Evolutionary conservation across 2,329 filamentous ascomycete species (phyloP).

Genomic region (Teratosphaeria nubilosa): DNA sequence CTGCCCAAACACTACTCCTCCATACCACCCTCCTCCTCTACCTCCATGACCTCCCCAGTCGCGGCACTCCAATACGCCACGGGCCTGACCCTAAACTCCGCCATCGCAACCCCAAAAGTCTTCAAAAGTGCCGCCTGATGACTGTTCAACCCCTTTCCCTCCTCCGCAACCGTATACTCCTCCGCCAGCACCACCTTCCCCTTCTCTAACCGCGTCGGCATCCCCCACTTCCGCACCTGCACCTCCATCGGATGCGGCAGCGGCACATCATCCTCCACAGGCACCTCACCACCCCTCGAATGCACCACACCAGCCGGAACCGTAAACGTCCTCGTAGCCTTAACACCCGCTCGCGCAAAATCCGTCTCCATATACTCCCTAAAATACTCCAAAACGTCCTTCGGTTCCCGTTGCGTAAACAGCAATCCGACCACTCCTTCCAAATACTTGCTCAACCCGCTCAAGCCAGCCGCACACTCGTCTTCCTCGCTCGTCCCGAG

Average conservation of each 20-base stretch:
- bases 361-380: slow-evolving; percentile 62
- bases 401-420: slow-evolving; percentile 69
- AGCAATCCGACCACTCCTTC: slow-evolving; percentile 79
- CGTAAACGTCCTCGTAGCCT: slow-evolving; percentile 63
- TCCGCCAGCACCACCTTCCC: slow-evolving; percentile 73
- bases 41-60: slow-evolving; percentile 23
- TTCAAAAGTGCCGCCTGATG: slow-evolving; percentile 90
- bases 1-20: slow-evolving; percentile 15
- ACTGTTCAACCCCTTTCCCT: slow-evolving; percentile 77
- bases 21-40: slow-evolving; percentile 20
- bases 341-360: slow-evolving; percentile 79
- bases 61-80: slow-evolving; percentile 45
- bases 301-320: slow-evolving; percentile 78
- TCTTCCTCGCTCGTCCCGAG: slow-evolving; percentile 64
- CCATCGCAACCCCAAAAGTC: slow-evolving; percentile 81
- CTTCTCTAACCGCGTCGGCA: slow-evolving; percentile 81
- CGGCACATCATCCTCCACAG: slow-evolving; percentile 71
- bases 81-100: slow-evolving; percentile 77
- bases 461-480: slow-evolving; percentile 69
- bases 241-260: slow-evolving; percentile 84
- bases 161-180: slow-evolving; percentile 67
- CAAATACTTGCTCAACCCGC: slow-evolving; percentile 59
- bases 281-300: slow-evolving; percentile 66
- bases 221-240: slow-evolving; percentile 75
- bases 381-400: slow-evolving; percentile 63